Conservation (phyloP, 2,329 filamentous ascomycete species). For the Alternaria alternata region DNA sequence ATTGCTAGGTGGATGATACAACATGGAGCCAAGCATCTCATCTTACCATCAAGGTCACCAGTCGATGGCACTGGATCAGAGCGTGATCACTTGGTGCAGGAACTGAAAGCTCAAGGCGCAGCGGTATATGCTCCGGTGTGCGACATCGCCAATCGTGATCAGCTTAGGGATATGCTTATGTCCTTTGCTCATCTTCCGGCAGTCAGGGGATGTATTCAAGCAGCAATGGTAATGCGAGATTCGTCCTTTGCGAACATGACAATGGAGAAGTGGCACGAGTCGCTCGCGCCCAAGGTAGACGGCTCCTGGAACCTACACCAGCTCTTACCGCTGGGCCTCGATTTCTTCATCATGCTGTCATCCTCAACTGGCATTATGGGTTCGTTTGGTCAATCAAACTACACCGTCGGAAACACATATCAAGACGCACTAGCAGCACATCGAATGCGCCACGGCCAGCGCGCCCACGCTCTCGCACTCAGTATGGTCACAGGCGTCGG, state of each 20-base stretch:
- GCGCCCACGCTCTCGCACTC: constrained; percentile 28
- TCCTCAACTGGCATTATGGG: constrained; percentile 32
- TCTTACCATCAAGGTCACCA: constrained; percentile 26
- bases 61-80: constrained; percentile 11
- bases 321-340: constrained; percentile 21
- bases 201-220: constrained; percentile 35
- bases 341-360: constrained; percentile 40
- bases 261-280: constrained; percentile 18
- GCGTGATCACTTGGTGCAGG: constrained; percentile 16
- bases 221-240: constrained; percentile 31
- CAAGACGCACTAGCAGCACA: constrained; percentile 36
- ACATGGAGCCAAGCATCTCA: constrained; percentile 30
- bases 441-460: constrained; percentile 24
- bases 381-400: constrained; percentile 31
- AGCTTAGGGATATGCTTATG: constrained; percentile 13
- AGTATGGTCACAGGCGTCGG: constrained; percentile 26
- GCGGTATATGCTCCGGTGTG: constrained; percentile 23
- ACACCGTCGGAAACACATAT: constrained; percentile 36
- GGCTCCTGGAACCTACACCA: constrained; percentile 45
- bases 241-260: constrained; percentile 33
- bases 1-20: constrained; percentile 29
- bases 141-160: constrained; percentile 21
- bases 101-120: constrained; percentile 16
- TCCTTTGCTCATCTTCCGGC: constrained; percentile 23
- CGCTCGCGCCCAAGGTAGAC: constrained; percentile 39